Base-by-base conservation (phyloP, 2,329 filamentous ascomycete species). In the Rhexocercosporidium sp. region DNA sequence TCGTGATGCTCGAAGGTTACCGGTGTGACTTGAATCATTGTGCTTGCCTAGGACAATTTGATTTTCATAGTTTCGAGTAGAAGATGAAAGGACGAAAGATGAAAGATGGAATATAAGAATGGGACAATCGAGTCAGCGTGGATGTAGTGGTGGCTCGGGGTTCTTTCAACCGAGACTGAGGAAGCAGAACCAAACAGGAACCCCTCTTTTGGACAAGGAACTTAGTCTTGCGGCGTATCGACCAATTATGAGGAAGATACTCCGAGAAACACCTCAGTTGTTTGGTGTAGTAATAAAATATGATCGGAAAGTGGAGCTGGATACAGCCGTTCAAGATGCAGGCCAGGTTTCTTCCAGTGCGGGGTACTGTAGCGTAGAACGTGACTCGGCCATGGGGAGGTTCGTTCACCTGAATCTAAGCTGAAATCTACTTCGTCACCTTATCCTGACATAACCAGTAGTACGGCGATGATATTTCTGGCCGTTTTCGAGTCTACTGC, bases 1-100 rank as follows among this genome's bases (percentile, higher is more conserved):
- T 62, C 65, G 51, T 75, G 71, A 59, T 75, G 72, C 64, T 73
- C 72, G 53, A 75, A 68, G 12, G 67, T 69, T 7, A 70, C 54
- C 5, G 66, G 62, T 3, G 63, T 29, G 6, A 69, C 64, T 59
- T 69, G 46, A 7, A 66, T 47, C 62, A 65, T 66, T 20, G 39
- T 69, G 31, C 22, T 27, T 41, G 41, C 2, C 12, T 57, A 57
- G 9, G 31, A 25, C n/a, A 57, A 20, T 25, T 27, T 37, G n/a
- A 57, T 57, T 18, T 57, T 8, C 54, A 57, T 57, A 16, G 2
- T 41, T 4, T 11, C 31, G 39, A 22, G 8, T 56, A 20, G 14
- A 54, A 5, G 27, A 22, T 3, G 53, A 12, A 37, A 37, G 29
- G n/a, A 1, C 12, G 20, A 8, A 16, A 22, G 11, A 5, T 51